Evolutionary conservation across 306 rosid species (phyloP).

Genomic region (Rosa multiflora): DNA sequence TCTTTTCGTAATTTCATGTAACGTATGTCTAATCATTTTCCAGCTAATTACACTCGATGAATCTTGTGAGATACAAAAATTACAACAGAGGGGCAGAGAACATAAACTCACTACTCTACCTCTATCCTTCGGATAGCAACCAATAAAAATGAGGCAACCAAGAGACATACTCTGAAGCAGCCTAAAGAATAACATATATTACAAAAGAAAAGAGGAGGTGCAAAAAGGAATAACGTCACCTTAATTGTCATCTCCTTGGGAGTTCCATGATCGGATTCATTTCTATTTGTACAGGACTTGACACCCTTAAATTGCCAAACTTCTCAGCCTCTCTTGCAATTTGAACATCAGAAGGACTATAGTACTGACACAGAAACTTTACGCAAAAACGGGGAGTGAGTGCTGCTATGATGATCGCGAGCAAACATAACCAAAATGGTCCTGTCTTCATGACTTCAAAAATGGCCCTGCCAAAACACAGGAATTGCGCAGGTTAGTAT

Average conservation of each 20-base stretch:
- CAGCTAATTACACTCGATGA: constrained; percentile 49
- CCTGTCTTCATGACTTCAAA: constrained; percentile 38
- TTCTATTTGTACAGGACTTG: constrained; percentile 65
- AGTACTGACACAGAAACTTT: constrained; percentile 55
- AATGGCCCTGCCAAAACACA: constrained; percentile 68
- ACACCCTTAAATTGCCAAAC: constrained; percentile 33
- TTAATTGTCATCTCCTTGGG: constrained; percentile 35
- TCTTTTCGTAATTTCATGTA: background rate
- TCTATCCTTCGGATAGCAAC: constrained; percentile 73
- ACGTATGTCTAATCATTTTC: background rate
- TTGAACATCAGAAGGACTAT: constrained; percentile 67
- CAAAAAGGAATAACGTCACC: constrained; percentile 24
- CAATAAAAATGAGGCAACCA: constrained; percentile 43
- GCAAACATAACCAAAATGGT: constrained; percentile 72
- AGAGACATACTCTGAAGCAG: constrained; percentile 43
- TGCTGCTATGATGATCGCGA: constrained; percentile 52
- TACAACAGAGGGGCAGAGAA: constrained; percentile 14
- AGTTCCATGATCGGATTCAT: constrained; percentile 54
- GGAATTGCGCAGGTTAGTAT: constrained; percentile 25
- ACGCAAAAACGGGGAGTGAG: constrained; percentile 66
- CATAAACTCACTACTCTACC: constrained; percentile 20
- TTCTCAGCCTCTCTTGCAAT: constrained; percentile 82
- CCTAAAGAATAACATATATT: constrained; percentile 71
- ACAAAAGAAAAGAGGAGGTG: constrained; percentile 36
- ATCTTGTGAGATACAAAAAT: constrained; percentile 25